Percentiles rank a stretch among this genome's conserved stretches.
Conservation (phyloP, 495 filamentous ascomycete genomes). For the Hypoxylon perforatum region DNA sequence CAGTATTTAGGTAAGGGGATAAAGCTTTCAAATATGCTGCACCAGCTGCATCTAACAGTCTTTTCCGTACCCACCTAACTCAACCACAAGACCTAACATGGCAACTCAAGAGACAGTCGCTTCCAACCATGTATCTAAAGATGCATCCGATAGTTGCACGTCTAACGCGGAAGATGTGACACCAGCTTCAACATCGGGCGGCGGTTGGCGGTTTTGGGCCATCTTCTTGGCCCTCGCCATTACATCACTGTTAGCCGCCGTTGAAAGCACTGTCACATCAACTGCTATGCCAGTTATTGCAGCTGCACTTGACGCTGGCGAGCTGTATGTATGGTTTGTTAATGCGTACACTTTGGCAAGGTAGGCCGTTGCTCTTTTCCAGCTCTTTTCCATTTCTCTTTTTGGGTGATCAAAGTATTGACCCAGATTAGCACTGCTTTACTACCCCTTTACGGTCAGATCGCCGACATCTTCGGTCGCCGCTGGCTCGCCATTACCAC, state of each 20-base stretch:
- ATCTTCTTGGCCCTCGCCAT: slow-evolving; percentile 34
- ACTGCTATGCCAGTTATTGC: slow-evolving; percentile 51
- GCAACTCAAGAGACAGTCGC: too few relatives aligned
- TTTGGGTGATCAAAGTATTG: slow-evolving; percentile 25
- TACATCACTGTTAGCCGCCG: slow-evolving; percentile 27
- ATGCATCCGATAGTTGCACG: too few relatives aligned
- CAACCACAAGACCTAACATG: too few relatives aligned
- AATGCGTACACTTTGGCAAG: slow-evolving; percentile 49
- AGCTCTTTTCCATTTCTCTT: not conserved
- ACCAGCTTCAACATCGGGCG: too few relatives aligned
- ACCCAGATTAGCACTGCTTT: slow-evolving; percentile 52
- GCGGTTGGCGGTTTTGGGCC: slow-evolving; percentile 32
- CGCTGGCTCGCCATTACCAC: slow-evolving; percentile 48
- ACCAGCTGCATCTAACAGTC: too few relatives aligned
- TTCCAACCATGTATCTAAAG: too few relatives aligned
- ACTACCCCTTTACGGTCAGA: slow-evolving; percentile 37
- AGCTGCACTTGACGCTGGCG: slow-evolving; percentile 39
- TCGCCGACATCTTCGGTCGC: slow-evolving; percentile 58
- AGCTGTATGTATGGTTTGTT: slow-evolving; percentile 50
- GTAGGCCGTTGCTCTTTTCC: slow-evolving; percentile 6
- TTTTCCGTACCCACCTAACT: too few relatives aligned
- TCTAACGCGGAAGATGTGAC: too few relatives aligned
- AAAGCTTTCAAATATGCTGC: too few relatives aligned
- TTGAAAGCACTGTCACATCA: slow-evolving; percentile 50
- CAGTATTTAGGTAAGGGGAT: too few relatives aligned